Evolutionary conservation across 257 asterid species (phyloP).

Genomic region (Lavandula angustifolia): DNA sequence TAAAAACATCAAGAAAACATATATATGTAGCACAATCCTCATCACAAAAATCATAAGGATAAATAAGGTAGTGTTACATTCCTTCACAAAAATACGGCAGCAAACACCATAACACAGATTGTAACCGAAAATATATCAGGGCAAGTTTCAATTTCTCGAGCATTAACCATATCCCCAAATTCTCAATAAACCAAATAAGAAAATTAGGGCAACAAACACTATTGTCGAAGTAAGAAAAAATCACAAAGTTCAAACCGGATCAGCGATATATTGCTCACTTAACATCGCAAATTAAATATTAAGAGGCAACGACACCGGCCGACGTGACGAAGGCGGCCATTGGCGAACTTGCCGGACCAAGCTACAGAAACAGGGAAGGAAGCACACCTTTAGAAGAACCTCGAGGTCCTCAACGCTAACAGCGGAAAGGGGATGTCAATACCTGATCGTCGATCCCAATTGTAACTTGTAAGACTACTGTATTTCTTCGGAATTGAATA

Average conservation of each 20-base stretch:
- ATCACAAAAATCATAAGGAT: neutral
- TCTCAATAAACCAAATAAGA: neutral
- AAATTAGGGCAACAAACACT: neutral
- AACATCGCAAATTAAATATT: conserved; percentile 4
- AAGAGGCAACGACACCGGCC: neutral
- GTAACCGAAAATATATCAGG: neutral
- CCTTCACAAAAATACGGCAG: neutral
- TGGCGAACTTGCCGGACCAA: neutral
- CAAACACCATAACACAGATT: neutral
- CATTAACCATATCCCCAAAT: neutral
- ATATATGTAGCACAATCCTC: neutral
- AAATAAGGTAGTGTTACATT: neutral
- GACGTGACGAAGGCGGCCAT: neutral
- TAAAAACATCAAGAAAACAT: neutral
- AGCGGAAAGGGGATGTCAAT: neutral
- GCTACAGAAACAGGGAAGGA: neutral
- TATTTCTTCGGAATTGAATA: too few species aligned
- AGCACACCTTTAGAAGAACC: neutral
- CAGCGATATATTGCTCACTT: neutral
- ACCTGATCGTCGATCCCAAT: neutral
- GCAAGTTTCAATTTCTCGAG: neutral
- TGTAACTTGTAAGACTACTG: too few species aligned
- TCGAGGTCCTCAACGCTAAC: neutral
- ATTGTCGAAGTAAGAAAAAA: neutral
- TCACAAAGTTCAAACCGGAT: conserved; percentile 5